phyloP scores from a whole-genome alignment of 2,329 filamentous ascomycete genomes.

The Pseudogymnoascus sp. region DNA sequence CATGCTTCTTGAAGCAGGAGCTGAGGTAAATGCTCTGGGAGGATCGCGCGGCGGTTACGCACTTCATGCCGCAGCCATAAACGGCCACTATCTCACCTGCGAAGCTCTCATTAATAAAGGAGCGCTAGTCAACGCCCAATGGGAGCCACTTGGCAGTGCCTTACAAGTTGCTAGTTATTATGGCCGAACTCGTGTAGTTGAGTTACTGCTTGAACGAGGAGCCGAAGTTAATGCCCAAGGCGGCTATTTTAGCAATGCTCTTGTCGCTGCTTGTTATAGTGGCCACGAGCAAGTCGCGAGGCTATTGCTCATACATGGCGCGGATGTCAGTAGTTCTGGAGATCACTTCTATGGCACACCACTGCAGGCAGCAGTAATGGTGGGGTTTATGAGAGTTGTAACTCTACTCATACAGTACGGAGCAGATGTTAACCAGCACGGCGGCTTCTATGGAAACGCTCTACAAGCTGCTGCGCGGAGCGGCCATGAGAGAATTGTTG shows the following conservation, averaged over 20 bases:
- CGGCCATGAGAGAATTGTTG: background rate
- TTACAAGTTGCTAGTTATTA: background rate
- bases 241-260: background rate
- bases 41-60: background rate
- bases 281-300: background rate
- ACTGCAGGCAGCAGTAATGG: background rate
- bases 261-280: background rate
- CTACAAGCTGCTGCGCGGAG: background rate
- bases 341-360: background rate
- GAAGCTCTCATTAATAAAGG: background rate
- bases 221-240: slow-evolving; percentile 9
- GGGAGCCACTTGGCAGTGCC: background rate
- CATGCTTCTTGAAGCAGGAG: background rate
- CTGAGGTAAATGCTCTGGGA: background rate
- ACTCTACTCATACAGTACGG: background rate
- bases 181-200: slow-evolving; percentile 10
- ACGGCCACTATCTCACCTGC: background rate
- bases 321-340: background rate
- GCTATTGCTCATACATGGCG: background rate
- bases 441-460: background rate
- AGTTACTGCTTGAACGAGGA: slow-evolving; percentile 18
- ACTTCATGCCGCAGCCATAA: background rate
- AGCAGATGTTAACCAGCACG: background rate
- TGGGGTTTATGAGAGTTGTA: background rate
- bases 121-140: background rate